A percentile compares a stretch with the other conserved stretches of the same genome.
These are phyloP conservation scores for Yarrowia hollandica DNA, from an alignment of 805 yeast species.

Conservation along the genomic window DNA sequence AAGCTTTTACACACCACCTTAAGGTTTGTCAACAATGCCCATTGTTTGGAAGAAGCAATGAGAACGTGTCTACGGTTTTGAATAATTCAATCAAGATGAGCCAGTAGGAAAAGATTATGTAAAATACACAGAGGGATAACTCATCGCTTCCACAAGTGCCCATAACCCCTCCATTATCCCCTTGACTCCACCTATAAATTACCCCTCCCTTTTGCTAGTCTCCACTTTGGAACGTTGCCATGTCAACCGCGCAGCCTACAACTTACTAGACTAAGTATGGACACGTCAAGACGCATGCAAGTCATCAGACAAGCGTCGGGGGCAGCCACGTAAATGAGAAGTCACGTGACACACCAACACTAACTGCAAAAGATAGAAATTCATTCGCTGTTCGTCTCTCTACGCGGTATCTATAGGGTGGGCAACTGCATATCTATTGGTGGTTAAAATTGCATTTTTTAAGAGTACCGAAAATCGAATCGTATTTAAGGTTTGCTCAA, in stretches of 20 bases:
- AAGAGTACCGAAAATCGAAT: too few species aligned
- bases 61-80: neutral
- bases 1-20: neutral
- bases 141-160: neutral
- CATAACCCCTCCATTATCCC: too few species aligned
- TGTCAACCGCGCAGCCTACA: neutral
- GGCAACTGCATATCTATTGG: too few species aligned
- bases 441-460: neutral
- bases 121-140: too few species aligned
- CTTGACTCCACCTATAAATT: neutral
- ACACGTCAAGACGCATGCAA: constrained; percentile 2
- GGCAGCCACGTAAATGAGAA: neutral
- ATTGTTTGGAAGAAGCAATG: constrained; percentile 4
- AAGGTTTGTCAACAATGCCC: neutral
- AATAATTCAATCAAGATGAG: neutral
- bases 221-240: neutral
- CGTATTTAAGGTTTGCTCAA: neutral
- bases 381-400: too few species aligned
- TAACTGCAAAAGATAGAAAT: neutral
- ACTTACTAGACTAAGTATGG: neutral
- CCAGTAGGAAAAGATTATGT: neutral
- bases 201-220: neutral
- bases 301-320: neutral
- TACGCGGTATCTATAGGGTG: too few species aligned
- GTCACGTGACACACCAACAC: too few species aligned